These are phyloP conservation scores for Fusarium bulbicola DNA, from an alignment of 2,329 filamentous ascomycete species.

Conservation along the genomic window DNA sequence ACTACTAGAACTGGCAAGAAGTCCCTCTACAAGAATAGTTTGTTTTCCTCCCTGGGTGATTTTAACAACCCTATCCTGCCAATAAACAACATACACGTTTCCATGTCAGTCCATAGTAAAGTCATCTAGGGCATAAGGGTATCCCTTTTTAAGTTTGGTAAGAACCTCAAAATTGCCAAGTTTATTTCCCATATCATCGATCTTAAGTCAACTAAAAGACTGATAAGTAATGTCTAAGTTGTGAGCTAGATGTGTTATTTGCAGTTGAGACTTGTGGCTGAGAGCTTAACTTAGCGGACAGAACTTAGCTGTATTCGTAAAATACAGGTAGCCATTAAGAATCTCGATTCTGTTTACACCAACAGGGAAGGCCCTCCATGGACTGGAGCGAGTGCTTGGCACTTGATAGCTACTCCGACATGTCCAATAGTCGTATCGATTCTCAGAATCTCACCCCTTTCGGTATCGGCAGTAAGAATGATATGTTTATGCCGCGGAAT, in stretches of 20 bases:
- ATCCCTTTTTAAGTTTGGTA: background rate
- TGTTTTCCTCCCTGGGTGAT: background rate
- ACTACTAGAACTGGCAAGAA: background rate
- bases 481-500: background rate
- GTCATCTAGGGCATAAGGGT: background rate
- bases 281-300: too few species aligned
- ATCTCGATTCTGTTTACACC: slow-evolving; percentile 8
- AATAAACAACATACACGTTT: background rate
- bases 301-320: slow-evolving; percentile 1
- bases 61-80: background rate
- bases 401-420: background rate
- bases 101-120: background rate
- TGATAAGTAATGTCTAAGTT: too few species aligned
- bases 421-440: background rate
- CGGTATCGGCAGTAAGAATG: slow-evolving; percentile 1
- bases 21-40: background rate
- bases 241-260: too few species aligned
- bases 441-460: background rate
- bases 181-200: background rate
- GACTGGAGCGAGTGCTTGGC: background rate
- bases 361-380: background rate
- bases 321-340: background rate
- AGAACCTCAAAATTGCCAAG: background rate
- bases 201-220: background rate
- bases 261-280: too few species aligned